A percentile compares a stretch with the other conserved stretches of the same genome.
phyloP scores from a whole-genome alignment of 805 yeast genomes.

The Cephaloascus fragrans region DNA sequence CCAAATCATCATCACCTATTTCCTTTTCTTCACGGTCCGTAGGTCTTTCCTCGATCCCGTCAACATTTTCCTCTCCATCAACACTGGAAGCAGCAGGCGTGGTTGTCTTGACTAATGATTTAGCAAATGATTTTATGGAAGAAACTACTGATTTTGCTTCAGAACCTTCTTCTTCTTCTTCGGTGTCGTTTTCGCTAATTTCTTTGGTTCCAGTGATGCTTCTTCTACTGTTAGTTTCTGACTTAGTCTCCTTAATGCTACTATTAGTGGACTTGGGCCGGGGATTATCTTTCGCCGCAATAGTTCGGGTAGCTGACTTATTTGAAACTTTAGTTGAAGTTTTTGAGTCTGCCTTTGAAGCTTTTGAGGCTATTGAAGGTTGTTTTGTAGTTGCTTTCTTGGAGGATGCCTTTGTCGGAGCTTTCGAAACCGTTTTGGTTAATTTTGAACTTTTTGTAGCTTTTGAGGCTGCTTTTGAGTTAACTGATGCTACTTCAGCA shows the following conservation, averaged over 20 bases:
- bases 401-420: not conserved
- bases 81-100: not conserved
- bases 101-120: not conserved
- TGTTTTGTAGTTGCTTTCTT: not conserved
- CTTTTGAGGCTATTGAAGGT: not conserved
- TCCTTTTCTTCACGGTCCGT: not conserved
- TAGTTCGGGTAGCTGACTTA: not conserved
- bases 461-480: conserved; percentile 1
- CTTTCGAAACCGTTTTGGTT: not conserved
- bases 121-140: not conserved
- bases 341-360: not conserved
- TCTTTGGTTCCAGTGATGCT: no score
- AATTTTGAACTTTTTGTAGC: conserved; percentile 2
- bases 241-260: conserved; percentile 1
- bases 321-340: not conserved
- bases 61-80: not conserved
- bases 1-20: not conserved
- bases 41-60: not conserved
- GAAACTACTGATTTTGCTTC: not conserved
- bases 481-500: conserved; percentile 2
- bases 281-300: not conserved
- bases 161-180: not conserved
- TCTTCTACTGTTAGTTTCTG: no score
- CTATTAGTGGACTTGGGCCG: not conserved
- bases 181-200: not conserved